Evolutionary conservation across 2,329 filamentous ascomycete species (phyloP).

Genomic region (Trichophaea hybrida): DNA sequence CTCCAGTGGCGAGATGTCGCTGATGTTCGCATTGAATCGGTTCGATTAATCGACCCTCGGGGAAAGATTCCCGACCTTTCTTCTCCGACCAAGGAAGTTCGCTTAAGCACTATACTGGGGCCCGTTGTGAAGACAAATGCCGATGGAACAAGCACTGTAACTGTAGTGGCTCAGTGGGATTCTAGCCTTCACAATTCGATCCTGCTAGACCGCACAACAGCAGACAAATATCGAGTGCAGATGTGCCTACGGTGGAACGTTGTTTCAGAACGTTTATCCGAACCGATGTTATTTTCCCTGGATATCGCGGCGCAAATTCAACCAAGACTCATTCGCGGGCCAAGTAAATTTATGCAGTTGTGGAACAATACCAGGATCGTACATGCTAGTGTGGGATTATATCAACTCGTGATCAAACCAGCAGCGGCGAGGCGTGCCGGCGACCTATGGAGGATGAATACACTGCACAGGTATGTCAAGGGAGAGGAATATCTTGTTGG

Average conservation of each 20-base stretch:
- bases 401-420: slow-evolving; percentile 72
- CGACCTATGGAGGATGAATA: slow-evolving; percentile 93
- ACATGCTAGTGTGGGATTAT: slow-evolving; percentile 73
- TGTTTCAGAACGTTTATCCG: slow-evolving; percentile 64
- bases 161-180: slow-evolving; percentile 87
- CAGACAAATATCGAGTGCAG: slow-evolving; percentile 85
- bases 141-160: slow-evolving; percentile 79
- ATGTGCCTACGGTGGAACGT: slow-evolving; percentile 80
- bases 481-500: slow-evolving; percentile 74
- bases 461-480: slow-evolving; percentile 87
- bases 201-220: slow-evolving; percentile 82
- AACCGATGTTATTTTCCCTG: slow-evolving; percentile 74
- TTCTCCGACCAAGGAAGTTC: slow-evolving; percentile 55
- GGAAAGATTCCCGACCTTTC: slow-evolving; percentile 74
- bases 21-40: slow-evolving; percentile 60
- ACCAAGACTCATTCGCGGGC: slow-evolving; percentile 53
- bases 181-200: slow-evolving; percentile 82
- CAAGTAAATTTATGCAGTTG: slow-evolving; percentile 72
- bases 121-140: slow-evolving; percentile 72
- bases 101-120: slow-evolving; percentile 60
- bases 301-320: slow-evolving; percentile 65
- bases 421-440: slow-evolving; percentile 80
- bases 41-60: slow-evolving; percentile 69
- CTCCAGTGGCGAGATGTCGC: slow-evolving; percentile 78
- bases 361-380: slow-evolving; percentile 78